phyloP scores from a whole-genome alignment of 495 filamentous ascomycete species.

The Aspergillus haitiensis region DNA sequence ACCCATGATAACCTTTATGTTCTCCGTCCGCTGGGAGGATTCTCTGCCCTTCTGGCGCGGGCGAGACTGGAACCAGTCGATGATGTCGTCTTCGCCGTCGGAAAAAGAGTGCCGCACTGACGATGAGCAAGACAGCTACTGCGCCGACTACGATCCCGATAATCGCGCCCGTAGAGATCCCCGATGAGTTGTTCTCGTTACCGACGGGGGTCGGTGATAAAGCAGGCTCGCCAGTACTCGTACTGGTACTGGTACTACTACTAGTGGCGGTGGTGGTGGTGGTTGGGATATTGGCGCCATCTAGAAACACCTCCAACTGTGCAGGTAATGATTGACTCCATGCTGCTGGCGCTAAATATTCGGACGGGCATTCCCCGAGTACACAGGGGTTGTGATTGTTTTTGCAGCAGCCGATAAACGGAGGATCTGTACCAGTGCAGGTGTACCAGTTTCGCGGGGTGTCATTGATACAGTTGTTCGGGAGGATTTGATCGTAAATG shows the following conservation, averaged over 20 bases:
- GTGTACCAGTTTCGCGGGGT: constrained; percentile 25
- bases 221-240: too few relatives aligned
- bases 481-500: constrained; percentile 10
- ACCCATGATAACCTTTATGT: not conserved
- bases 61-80: not conserved
- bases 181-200: not conserved
- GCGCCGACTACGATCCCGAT: constrained; percentile 6
- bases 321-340: constrained; percentile 11
- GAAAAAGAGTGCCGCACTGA: not conserved
- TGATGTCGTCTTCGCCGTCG: not conserved
- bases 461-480: constrained; percentile 25
- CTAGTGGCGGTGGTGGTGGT: not conserved
- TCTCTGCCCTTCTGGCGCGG: not conserved
- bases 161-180: constrained; percentile 3
- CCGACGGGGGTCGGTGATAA: too few relatives aligned
- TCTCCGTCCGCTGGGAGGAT: not conserved
- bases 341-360: constrained; percentile 25
- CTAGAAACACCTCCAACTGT: constrained; percentile 23
- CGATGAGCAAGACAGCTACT: not conserved
- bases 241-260: not conserved
- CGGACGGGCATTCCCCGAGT: constrained; percentile 22
- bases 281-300: constrained; percentile 4
- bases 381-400: constrained; percentile 16
- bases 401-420: constrained; percentile 32
- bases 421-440: constrained; percentile 24